Evolutionary conservation across 1,139 yeast genomes (phyloP).

Genomic region (Hansenula sp.): DNA sequence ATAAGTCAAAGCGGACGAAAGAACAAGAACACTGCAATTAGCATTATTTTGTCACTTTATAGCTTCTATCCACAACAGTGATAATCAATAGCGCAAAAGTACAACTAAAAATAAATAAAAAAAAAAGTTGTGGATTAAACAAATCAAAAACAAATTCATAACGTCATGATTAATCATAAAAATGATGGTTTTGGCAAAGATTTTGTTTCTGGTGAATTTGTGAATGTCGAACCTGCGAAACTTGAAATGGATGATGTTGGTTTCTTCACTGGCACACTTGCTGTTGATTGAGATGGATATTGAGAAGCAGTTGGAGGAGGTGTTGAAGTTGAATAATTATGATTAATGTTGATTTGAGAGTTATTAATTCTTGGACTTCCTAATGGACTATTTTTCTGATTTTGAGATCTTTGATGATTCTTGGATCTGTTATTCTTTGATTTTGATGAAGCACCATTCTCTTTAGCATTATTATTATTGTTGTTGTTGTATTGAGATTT

Average conservation of each 20-base stretch:
- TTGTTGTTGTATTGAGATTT: neutral
- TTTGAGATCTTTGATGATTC: neutral
- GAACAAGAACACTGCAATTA: no score
- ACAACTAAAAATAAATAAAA: no score
- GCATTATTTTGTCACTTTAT: no score
- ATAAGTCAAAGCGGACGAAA: no score
- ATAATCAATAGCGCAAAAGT: no score
- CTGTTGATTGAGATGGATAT: neutral
- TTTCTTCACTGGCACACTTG: neutral
- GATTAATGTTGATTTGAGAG: neutral
- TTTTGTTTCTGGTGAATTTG: conserved; percentile 2
- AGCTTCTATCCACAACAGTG: no score
- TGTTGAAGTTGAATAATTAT: neutral
- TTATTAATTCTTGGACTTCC: neutral
- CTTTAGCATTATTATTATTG: neutral
- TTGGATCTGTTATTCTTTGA: neutral
- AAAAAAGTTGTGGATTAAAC: no score
- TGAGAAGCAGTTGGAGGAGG: neutral
- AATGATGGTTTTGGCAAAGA: conserved; percentile 5
- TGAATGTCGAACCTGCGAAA: conserved; percentile 3
- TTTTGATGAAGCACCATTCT: neutral
- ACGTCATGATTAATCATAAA: neutral
- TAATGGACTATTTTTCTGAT: neutral
- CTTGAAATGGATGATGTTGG: neutral
- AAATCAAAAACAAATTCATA: neutral